Conservation (phyloP, 345 rosid species). For the Lepidium sativum region DNA sequence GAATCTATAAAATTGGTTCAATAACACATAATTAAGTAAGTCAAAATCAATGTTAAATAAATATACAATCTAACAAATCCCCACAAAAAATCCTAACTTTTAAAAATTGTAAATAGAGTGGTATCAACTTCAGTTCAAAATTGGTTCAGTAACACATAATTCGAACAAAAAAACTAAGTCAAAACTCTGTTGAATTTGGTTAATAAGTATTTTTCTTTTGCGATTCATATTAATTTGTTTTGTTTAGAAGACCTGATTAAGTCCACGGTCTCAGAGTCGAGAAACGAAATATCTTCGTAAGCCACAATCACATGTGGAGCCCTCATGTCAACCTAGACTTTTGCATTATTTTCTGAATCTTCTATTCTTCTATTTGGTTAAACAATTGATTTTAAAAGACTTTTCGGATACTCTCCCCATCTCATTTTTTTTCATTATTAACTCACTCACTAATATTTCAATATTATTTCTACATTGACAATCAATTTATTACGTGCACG, state of each 20-base stretch:
- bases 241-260: slow-evolving; percentile 2
- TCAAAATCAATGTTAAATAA: too few species aligned
- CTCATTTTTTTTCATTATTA: neutral
- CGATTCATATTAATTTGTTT: neutral
- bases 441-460: neutral
- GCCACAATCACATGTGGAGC: neutral
- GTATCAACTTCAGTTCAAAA: too few species aligned
- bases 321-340: neutral
- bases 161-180: too few species aligned
- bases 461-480: neutral
- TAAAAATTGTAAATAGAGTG: too few species aligned
- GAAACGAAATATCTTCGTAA: slow-evolving; percentile 4
- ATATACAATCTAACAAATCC: too few species aligned
- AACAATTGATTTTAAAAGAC: neutral
- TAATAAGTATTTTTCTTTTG: too few species aligned
- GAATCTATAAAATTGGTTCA: too few species aligned
- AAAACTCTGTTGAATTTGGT: too few species aligned
- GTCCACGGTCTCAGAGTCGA: neutral
- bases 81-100: too few species aligned
- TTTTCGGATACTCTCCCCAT: neutral
- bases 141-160: too few species aligned
- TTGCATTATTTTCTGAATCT: neutral
- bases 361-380: neutral
- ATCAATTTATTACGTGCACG: neutral
- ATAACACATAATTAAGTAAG: too few species aligned